Evolutionary conservation across 1,139 yeast genomes (phyloP).

Genomic region (Zygoascus hellenicus): DNA sequence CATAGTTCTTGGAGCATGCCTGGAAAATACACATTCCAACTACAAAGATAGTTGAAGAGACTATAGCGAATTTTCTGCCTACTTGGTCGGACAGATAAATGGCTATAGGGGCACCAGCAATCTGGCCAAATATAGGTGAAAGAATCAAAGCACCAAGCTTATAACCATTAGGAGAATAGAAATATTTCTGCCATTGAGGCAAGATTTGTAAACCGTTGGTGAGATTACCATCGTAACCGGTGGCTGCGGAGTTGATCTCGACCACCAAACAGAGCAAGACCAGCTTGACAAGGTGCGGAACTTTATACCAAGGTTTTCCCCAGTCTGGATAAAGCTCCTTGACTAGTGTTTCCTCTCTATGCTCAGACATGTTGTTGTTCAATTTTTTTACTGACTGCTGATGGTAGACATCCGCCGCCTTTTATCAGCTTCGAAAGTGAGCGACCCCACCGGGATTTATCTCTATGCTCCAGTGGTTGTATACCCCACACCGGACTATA

Average conservation of each 20-base stretch:
- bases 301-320: slow-evolving; percentile 34
- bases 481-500: too few species aligned
- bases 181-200: slow-evolving; percentile 31
- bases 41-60: slow-evolving; percentile 39
- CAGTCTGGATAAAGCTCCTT: neutral
- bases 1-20: slow-evolving; percentile 39
- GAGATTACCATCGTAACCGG: slow-evolving; percentile 50
- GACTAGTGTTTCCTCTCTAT: neutral
- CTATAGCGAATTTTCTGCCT: slow-evolving; percentile 45
- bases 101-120: slow-evolving; percentile 13
- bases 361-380: neutral
- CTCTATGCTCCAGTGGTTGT: too few species aligned
- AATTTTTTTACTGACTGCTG: neutral
- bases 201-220: slow-evolving; percentile 48
- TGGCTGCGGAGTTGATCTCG: slow-evolving; percentile 43
- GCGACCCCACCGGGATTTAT: too few species aligned
- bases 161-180: slow-evolving; percentile 40
- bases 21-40: slow-evolving; percentile 44
- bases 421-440: too few species aligned
- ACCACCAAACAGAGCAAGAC: slow-evolving; percentile 38
- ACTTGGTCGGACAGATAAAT: slow-evolving; percentile 38
- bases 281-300: slow-evolving; percentile 37
- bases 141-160: slow-evolving; percentile 35
- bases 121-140: slow-evolving; percentile 8
- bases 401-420: too few species aligned